Conservation (phyloP, 1,139 yeast genomes). For the Wickerhamomyces sp. region DNA sequence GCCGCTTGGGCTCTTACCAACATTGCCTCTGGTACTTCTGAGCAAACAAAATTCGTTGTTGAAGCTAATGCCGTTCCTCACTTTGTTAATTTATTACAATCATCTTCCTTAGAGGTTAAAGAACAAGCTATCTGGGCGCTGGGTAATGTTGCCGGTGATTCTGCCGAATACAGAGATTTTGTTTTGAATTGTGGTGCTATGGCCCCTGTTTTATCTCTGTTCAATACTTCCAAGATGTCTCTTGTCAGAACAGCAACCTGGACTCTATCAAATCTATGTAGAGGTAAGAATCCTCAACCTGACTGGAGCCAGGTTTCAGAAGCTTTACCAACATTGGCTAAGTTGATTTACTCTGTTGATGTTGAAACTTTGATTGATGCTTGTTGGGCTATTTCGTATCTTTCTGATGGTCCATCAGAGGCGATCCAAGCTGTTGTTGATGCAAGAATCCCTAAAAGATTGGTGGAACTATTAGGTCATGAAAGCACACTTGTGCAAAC, state of each 20-base stretch:
- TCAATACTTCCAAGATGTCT: constrained; percentile 78
- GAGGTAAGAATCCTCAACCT: constrained; percentile 96
- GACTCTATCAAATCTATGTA: constrained; percentile 94
- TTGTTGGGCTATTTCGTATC: constrained; percentile 96
- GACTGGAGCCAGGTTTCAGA: constrained; percentile 84
- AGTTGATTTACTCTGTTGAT: constrained; percentile 84
- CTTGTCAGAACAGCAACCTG: constrained; percentile 95
- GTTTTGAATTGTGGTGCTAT: constrained; percentile 84
- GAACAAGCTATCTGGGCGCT: constrained; percentile 99
- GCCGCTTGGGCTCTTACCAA: constrained; percentile 99
- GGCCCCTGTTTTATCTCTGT: constrained; percentile 77
- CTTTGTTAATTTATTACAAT: constrained; percentile 75
- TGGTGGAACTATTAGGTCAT: constrained; percentile 84
- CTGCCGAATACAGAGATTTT: constrained; percentile 81
- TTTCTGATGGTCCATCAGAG: constrained; percentile 87
- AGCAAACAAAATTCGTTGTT: constrained; percentile 86
- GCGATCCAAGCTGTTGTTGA: constrained; percentile 97
- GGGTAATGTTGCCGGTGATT: constrained; percentile 98
- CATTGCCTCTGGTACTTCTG: constrained; percentile 92
- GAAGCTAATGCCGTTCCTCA: constrained; percentile 92
- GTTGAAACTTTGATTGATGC: constrained; percentile 94
- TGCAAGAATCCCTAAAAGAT: constrained; percentile 89
- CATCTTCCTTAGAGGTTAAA: constrained; percentile 84
- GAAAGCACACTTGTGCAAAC: constrained; percentile 87
- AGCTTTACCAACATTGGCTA: constrained; percentile 90